phyloP scores from a whole-genome alignment of 2,329 filamentous ascomycete species.

The Scytalidium sp. region DNA sequence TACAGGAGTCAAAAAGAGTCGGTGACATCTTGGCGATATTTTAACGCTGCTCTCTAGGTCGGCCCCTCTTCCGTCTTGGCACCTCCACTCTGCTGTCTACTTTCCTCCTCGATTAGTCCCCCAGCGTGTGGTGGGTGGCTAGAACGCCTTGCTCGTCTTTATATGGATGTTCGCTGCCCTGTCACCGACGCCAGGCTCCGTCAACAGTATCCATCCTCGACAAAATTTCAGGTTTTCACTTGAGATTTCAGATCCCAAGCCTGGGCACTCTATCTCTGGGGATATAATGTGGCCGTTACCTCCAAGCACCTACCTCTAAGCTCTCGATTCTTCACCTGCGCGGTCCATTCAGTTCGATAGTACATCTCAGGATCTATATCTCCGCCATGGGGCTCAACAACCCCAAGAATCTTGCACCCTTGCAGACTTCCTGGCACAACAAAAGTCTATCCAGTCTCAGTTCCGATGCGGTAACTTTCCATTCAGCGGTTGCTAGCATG shows the following conservation, averaged over 20 bases:
- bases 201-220: background rate
- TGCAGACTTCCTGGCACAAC: constrained; percentile 20
- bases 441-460: constrained; percentile 20
- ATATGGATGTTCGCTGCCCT: background rate
- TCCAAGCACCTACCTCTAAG: background rate
- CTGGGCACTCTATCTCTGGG: background rate
- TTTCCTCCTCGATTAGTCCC: no score
- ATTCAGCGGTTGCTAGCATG: constrained; percentile 20
- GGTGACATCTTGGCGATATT: background rate
- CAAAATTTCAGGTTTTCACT: background rate
- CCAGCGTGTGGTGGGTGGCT: background rate
- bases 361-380: background rate
- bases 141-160: background rate
- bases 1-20: background rate
- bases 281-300: background rate
- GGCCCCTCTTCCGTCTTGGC: background rate
- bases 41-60: background rate
- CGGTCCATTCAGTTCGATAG: no score
- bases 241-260: background rate
- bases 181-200: background rate
- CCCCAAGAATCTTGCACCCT: constrained; percentile 10
- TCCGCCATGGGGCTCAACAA: constrained; percentile 7
- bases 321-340: background rate
- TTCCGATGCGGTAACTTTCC: constrained; percentile 25
- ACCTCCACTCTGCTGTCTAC: background rate